Percentiles rank a stretch among this genome's conserved stretches.
phyloP scores from a whole-genome alignment of 352 stramenopile genomes.

The Phytophthora colocasiae region DNA sequence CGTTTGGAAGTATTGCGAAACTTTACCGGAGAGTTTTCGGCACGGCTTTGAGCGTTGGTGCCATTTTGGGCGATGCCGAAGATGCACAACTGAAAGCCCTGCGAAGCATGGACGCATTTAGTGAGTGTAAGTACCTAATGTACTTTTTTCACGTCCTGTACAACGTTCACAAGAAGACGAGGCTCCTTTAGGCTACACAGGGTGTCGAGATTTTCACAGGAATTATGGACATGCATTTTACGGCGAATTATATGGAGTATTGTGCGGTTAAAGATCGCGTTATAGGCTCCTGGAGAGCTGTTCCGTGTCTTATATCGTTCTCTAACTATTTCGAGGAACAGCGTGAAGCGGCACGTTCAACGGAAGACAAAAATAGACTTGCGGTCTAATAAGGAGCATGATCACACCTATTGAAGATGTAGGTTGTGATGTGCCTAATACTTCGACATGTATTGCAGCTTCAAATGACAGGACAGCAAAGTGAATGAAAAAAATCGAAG shows the following conservation, averaged over 20 bases:
- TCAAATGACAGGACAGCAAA: conserved; percentile 11
- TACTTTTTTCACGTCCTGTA: background rate
- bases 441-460: background rate
- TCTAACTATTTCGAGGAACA: conserved; percentile 13
- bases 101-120: background rate
- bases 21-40: background rate
- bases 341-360: conserved; percentile 9
- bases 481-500: conserved; percentile 17
- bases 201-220: conserved; percentile 1
- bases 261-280: conserved; percentile 2
- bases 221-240: conserved; percentile 15
- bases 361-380: conserved; percentile 10
- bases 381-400: conserved; percentile 11
- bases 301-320: background rate
- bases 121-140: conserved; percentile 6
- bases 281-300: background rate
- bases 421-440: background rate
- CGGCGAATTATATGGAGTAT: background rate
- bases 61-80: conserved; percentile 3
- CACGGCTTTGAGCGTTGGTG: background rate
- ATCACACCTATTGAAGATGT: conserved; percentile 6
- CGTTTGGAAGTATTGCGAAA: background rate
- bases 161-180: conserved; percentile 12
- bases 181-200: too few species aligned
- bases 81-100: background rate